Conservation (phyloP, 2,329 filamentous ascomycete species). For the Fusarium proliferatum region DNA sequence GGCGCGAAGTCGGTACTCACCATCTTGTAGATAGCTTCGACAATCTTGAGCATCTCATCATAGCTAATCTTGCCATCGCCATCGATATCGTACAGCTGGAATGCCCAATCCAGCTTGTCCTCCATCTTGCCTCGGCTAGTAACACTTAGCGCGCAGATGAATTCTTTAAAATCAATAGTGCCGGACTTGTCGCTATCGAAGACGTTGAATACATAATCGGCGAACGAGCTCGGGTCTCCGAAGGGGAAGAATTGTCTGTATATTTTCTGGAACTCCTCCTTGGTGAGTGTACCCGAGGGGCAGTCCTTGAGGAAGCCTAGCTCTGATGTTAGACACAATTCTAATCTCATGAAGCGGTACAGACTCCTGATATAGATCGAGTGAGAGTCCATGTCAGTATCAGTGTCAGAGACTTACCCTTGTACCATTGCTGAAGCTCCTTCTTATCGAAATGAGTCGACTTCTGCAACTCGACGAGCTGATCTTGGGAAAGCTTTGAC, state of each 20-base stretch:
- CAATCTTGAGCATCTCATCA: constrained; percentile 98
- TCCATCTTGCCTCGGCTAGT: constrained; percentile 99
- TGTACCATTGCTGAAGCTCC: constrained; percentile 99
- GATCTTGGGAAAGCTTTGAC: constrained; percentile 96
- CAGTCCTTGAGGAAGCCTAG: constrained; percentile 98
- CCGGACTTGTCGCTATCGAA: constrained; percentile 98
- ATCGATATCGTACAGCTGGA: constrained; percentile 99
- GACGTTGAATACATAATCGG: constrained; percentile 99
- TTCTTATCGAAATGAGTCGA: constrained; percentile 99
- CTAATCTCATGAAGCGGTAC: not conserved
- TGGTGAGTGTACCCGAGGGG: constrained; percentile 94
- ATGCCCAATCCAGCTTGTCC: constrained; percentile 99
- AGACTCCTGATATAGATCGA: not conserved
- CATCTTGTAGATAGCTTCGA: constrained; percentile 99
- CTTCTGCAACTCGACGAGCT: constrained; percentile 94
- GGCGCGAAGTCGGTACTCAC: constrained; percentile 59
- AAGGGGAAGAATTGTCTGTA: constrained; percentile 99
- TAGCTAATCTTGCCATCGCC: constrained; percentile 99
- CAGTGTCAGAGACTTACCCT: constrained; percentile 71
- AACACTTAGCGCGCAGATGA: constrained; percentile 97
- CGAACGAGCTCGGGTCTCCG: constrained; percentile 95
- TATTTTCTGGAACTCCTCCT: constrained; percentile 99
- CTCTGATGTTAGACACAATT: constrained; percentile 23
- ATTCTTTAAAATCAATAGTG: constrained; percentile 99
- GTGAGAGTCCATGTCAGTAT: not conserved